Base-by-base conservation (phyloP, 768 basidiomycete genomes). In the Wakefieldia striispora region DNA sequence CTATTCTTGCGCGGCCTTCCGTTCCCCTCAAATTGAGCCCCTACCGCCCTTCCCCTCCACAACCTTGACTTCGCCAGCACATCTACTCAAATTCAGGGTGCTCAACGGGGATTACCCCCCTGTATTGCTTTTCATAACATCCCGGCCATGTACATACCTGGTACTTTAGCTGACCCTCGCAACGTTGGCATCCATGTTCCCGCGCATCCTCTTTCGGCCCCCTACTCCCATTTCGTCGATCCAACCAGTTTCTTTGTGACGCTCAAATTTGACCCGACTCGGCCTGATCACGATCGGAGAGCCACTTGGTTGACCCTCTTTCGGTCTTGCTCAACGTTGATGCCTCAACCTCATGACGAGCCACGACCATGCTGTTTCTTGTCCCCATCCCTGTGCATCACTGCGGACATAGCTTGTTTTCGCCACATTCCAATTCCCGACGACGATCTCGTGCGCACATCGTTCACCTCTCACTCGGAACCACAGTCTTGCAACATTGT, bases 31-130 rank as follows among this genome's bases (percentile, higher is more conserved):
- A 66, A 54, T 42, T 50, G 62, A 53, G 59, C 17, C 44, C 34
- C 26, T 53, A 26, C 53, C 59, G 50, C 59, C 45, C 26, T 58
- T 58, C 24, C 38, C 45, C 40, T 46, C 42, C 41, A 58, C 47
- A 20, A 45, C 42, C 29, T 29, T 29, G 4, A 24, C 47, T 19
- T 50, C 45, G 56, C 49, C 56, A 56, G 33, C 47, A 49, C 36
- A 38, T 49, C 52, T 40, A 24, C 55, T 55, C 39, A 66, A 58
- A 55, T 60, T 61, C 64, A 65, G 64, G 64, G 62, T 53, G 24
- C n/a, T 2, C 11, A 46, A 49, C 64, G 65, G 65, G 65, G 65
- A 66, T 67, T 66, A 66, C 65, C 54, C 55, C n/a, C 38, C 35
- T 45, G 48, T 64, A 45, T 54, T 47, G 35, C 54, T 47, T 48